Conservation (phyloP, 306 rosid species). For the Cicer yamashitae region DNA sequence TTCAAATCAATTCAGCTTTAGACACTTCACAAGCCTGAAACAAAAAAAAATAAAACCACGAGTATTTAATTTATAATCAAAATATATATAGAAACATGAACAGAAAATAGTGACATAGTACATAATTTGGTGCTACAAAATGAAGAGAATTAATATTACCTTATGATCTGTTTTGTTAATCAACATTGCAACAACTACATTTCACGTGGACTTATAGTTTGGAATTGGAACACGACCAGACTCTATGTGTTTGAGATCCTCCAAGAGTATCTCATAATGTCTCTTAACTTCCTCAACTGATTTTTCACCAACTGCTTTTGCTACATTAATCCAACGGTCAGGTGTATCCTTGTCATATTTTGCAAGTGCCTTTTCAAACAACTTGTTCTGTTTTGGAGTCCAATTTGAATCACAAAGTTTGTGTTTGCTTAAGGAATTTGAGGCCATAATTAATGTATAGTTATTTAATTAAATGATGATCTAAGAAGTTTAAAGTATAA, state of each 20-base stretch:
- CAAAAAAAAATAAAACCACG: neutral
- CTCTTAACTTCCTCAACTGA: constrained; percentile 55
- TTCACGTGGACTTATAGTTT: constrained; percentile 45
- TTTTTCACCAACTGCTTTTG: constrained; percentile 62
- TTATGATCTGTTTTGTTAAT: neutral
- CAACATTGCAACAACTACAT: neutral
- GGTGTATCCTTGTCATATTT: constrained; percentile 61
- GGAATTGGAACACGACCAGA: constrained; percentile 66
- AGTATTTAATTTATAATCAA: neutral
- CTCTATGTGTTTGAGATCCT: constrained; percentile 61
- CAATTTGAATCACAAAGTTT: constrained; percentile 47
- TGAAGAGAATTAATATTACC: neutral
- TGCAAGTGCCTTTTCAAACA: constrained; percentile 67
- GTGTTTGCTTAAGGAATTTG: constrained; percentile 52
- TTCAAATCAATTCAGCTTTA: neutral
- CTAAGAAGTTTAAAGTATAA: neutral
- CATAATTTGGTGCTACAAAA: neutral
- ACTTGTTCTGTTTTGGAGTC: constrained; percentile 63
- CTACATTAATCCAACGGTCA: constrained; percentile 61
- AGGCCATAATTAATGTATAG: constrained; percentile 50
- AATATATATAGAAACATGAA: neutral
- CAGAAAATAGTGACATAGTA: neutral
- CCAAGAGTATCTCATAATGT: constrained; percentile 60
- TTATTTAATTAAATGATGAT: neutral
- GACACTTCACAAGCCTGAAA: neutral